Conservation (phyloP, 306 rosid species). For the Begonia loranthoides region DNA sequence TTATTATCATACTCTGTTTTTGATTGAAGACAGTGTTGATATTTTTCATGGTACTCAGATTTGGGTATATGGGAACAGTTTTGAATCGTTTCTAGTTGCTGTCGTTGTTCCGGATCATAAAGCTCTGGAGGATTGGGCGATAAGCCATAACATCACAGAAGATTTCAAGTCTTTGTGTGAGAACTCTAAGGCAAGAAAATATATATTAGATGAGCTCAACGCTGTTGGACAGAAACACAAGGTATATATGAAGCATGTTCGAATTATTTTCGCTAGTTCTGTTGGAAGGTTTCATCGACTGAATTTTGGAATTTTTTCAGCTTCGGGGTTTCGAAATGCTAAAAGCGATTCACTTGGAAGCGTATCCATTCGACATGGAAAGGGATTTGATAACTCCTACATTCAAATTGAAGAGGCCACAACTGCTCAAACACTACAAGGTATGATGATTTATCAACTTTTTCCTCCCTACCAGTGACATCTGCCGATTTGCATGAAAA, state of each 20-base stretch:
- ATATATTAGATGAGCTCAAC: constrained; percentile 77
- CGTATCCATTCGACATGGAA: constrained; percentile 73
- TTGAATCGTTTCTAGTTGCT: constrained; percentile 91
- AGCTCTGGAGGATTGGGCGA: constrained; percentile 79
- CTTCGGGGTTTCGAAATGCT: constrained; percentile 85
- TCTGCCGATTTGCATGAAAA: too few species aligned
- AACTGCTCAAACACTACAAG: constrained; percentile 58
- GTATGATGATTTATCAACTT: constrained; percentile 20
- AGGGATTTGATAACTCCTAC: constrained; percentile 89
- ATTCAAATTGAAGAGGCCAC: constrained; percentile 84
- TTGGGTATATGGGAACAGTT: constrained; percentile 95
- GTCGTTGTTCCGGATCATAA: constrained; percentile 69
- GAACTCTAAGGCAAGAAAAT: constrained; percentile 49
- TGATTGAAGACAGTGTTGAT: neutral
- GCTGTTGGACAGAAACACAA: constrained; percentile 50
- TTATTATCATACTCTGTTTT: neutral
- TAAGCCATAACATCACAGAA: constrained; percentile 24
- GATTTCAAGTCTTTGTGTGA: constrained; percentile 68
- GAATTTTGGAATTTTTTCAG: constrained; percentile 31
- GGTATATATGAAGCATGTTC: constrained; percentile 23
- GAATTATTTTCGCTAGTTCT: constrained; percentile 3
- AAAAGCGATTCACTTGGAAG: constrained; percentile 75
- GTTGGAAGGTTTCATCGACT: constrained; percentile 3
- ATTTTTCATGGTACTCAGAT: constrained; percentile 25
- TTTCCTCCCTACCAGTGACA: neutral